phyloP scores from a whole-genome alignment of 2,329 filamentous ascomycete genomes.

The Fusarium albidum region DNA sequence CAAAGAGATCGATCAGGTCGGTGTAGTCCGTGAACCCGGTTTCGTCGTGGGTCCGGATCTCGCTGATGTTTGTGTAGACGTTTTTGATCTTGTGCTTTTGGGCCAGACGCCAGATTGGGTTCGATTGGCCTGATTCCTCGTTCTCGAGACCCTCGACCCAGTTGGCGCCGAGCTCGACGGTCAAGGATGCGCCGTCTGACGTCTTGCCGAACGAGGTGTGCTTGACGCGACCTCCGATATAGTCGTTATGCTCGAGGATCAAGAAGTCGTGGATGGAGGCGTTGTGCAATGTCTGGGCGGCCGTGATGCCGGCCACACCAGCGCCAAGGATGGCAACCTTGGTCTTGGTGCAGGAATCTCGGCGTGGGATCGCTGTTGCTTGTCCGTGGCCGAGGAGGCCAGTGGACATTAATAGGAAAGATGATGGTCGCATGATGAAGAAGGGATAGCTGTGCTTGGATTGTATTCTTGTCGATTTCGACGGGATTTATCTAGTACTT shows the following conservation, averaged over 20 bases:
- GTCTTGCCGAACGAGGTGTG: slow-evolving; percentile 64
- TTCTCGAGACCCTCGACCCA: slow-evolving; percentile 56
- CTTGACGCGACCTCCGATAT: slow-evolving; percentile 69
- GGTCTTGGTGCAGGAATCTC: slow-evolving; percentile 43
- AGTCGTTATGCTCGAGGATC: slow-evolving; percentile 69
- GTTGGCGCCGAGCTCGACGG: slow-evolving; percentile 72
- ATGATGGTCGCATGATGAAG: too few species aligned
- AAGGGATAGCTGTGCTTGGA: too few species aligned
- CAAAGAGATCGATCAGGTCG: slow-evolving; percentile 58
- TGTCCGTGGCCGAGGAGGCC: too few species aligned
- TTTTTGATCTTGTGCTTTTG: slow-evolving; percentile 67
- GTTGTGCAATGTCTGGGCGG: slow-evolving; percentile 69
- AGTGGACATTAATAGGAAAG: too few species aligned
- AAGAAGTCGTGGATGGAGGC: slow-evolving; percentile 69
- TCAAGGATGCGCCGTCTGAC: slow-evolving; percentile 60
- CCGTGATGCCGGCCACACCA: slow-evolving; percentile 69
- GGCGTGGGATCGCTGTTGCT: too few species aligned
- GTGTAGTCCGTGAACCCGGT: slow-evolving; percentile 61
- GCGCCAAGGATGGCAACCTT: slow-evolving; percentile 56
- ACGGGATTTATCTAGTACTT: too few species aligned
- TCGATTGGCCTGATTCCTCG: too few species aligned
- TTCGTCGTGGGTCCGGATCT: slow-evolving; percentile 68
- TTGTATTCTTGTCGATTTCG: too few species aligned
- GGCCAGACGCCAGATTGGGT: slow-evolving; percentile 70
- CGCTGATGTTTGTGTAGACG: slow-evolving; percentile 64